Evolutionary conservation across 768 basidiomycete species (phyloP).

Genomic region (Cyclocybe aegerita): DNA sequence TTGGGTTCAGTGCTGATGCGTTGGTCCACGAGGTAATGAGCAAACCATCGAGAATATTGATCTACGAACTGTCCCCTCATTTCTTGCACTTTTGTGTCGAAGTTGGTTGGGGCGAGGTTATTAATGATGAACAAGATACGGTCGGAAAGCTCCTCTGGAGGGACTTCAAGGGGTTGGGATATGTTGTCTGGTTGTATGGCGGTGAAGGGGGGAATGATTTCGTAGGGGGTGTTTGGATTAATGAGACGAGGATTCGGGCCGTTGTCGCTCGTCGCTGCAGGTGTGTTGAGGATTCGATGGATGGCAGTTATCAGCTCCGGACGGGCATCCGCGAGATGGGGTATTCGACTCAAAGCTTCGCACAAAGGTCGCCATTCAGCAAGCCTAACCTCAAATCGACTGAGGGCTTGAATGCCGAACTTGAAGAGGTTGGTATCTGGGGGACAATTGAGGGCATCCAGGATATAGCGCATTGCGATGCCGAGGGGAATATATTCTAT

Average conservation of each 20-base stretch:
- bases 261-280: conserved; percentile 43
- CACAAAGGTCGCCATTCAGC: conserved; percentile 93
- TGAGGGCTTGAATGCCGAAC: conserved; percentile 90
- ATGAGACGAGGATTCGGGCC: conserved; percentile 35
- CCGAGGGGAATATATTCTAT: conserved; percentile 93
- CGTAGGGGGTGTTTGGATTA: conserved; percentile 22
- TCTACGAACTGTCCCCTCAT: conserved; percentile 86
- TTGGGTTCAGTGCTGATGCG: conserved; percentile 96
- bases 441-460: conserved; percentile 89
- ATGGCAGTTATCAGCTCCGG: conserved; percentile 78
- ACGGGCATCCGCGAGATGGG: conserved; percentile 80
- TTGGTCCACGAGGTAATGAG: conserved; percentile 95
- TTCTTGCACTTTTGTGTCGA: conserved; percentile 82
- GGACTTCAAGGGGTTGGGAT: conserved; percentile 61
- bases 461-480: conserved; percentile 94
- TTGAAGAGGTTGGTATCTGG: conserved; percentile 93
- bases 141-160: conserved; percentile 88
- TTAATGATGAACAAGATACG: conserved; percentile 97
- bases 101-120: conserved; percentile 93
- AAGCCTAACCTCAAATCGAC: conserved; percentile 83
- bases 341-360: conserved; percentile 82
- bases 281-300: conserved; percentile 64
- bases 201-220: conserved; percentile 49
- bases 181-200: conserved; percentile 74
- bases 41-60: conserved; percentile 90